phyloP scores from a whole-genome alignment of 371 early-diverging fungal genomes.

The Basidiobolus meristosporus region DNA sequence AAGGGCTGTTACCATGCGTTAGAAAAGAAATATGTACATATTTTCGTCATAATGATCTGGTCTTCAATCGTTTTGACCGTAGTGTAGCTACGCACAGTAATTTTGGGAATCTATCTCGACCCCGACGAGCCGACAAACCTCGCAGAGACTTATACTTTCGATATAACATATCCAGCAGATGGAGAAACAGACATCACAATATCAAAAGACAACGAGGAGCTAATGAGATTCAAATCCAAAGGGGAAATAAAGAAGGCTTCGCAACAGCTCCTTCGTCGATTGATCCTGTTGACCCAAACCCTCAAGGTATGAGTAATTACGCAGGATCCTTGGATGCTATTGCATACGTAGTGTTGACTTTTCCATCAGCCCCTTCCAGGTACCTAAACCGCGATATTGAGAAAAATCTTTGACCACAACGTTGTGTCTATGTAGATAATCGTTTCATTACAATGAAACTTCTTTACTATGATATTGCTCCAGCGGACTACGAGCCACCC shows the following conservation, averaged over 20 bases:
- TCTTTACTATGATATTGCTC: conserved; percentile 21
- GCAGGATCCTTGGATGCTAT: neutral
- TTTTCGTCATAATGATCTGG: conserved; percentile 10
- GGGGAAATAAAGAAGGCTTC: conserved; percentile 12
- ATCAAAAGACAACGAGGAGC: conserved; percentile 7
- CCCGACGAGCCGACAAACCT: conserved; percentile 12
- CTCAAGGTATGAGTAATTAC: conserved; percentile 7
- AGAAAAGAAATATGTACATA: too few species aligned
- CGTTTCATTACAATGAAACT: conserved; percentile 17
- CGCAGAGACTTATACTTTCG: conserved; percentile 18
- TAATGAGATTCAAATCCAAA: conserved; percentile 4
- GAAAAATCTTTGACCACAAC: neutral
- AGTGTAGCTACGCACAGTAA: conserved; percentile 12
- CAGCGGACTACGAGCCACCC: conserved; percentile 22
- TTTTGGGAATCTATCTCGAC: conserved; percentile 19
- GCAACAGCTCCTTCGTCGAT: conserved; percentile 13
- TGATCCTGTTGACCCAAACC: conserved; percentile 20
- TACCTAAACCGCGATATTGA: neutral
- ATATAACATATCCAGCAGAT: conserved; percentile 14
- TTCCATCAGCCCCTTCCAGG: conserved; percentile 7
- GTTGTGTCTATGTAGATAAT: conserved; percentile 4
- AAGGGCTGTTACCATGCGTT: too few species aligned
- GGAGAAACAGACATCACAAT: conserved; percentile 11
- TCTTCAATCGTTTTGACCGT: conserved; percentile 16
- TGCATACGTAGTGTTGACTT: neutral